These are phyloP conservation scores for Leccinum olivaceopallidum DNA, from an alignment of 768 basidiomycete species.

Conservation along the genomic window DNA sequence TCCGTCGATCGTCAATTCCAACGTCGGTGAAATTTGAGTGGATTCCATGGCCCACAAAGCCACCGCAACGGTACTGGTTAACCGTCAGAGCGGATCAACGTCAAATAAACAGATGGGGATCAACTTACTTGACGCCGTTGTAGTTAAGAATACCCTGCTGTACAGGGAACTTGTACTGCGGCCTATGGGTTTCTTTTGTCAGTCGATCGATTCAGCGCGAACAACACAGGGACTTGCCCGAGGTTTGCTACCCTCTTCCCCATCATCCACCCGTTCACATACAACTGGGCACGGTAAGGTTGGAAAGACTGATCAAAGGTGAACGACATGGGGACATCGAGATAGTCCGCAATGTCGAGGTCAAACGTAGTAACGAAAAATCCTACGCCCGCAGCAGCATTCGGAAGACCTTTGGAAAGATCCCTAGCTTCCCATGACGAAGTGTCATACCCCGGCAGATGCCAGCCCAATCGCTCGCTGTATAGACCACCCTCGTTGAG, in stretches of 20 bases:
- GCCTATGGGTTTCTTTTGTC: conserved; percentile 39
- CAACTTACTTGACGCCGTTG: conserved; percentile 60
- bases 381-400: conserved; percentile 64
- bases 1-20: conserved; percentile 56
- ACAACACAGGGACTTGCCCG: conserved; percentile 44
- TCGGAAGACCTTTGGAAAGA: conserved; percentile 58
- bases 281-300: conserved; percentile 70
- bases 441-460: conserved; percentile 69
- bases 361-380: conserved; percentile 80
- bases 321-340: conserved; percentile 75
- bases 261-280: conserved; percentile 91
- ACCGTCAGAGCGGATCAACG: conserved; percentile 6
- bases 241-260: conserved; percentile 76
- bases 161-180: conserved; percentile 81
- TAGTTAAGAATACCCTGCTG: conserved; percentile 80
- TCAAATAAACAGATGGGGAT: background rate
- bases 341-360: conserved; percentile 53
- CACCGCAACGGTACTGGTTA: conserved; percentile 53
- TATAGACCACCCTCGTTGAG: conserved; percentile 74
- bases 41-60: conserved; percentile 70
- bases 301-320: conserved; percentile 64
- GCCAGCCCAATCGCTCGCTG: conserved; percentile 74
- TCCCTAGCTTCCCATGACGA: conserved; percentile 59
- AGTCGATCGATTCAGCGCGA: background rate
- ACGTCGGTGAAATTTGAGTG: conserved; percentile 46